Evolutionary conservation across 805 yeast species (phyloP).

Genomic region (Barnettozyma wickerhamii): DNA sequence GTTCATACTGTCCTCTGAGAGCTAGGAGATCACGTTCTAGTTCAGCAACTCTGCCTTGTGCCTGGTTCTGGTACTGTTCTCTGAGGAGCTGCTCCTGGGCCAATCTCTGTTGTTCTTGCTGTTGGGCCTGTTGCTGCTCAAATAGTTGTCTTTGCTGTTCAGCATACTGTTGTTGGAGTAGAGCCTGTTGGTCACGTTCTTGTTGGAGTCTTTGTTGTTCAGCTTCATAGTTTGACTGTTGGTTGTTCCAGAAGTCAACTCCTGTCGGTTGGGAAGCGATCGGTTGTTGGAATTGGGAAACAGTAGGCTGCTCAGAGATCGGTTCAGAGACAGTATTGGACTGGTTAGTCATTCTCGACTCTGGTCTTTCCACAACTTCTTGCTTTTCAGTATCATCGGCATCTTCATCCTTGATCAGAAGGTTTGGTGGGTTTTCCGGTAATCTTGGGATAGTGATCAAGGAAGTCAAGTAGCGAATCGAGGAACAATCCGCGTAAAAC

Average conservation of each 20-base stretch:
- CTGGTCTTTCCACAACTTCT: constrained; percentile 15
- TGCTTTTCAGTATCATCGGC: constrained; percentile 11
- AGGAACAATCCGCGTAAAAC: constrained; percentile 86
- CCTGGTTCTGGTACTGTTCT: constrained; percentile 67
- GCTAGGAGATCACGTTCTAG: constrained; percentile 76
- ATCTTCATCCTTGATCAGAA: constrained; percentile 25
- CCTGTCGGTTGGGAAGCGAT: constrained; percentile 53
- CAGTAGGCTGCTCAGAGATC: constrained; percentile 44
- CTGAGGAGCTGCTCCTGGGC: constrained; percentile 68
- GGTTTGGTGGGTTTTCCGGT: constrained; percentile 34
- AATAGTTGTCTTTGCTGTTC: constrained; percentile 61
- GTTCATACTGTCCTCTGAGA: constrained; percentile 77
- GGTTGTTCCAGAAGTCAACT: constrained; percentile 38
- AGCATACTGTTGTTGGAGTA: constrained; percentile 64
- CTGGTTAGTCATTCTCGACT: constrained; percentile 19
- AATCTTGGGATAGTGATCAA: constrained; percentile 70
- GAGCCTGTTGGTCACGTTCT: constrained; percentile 60
- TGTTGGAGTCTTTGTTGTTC: constrained; percentile 59
- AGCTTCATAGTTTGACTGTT: constrained; percentile 49
- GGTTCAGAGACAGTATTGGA: constrained; percentile 27
- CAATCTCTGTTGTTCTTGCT: constrained; percentile 60
- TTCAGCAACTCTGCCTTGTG: constrained; percentile 74
- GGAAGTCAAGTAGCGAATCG: constrained; percentile 74
- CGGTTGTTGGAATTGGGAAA: constrained; percentile 33
- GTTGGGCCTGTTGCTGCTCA: constrained; percentile 71